A percentile compares a stretch with the other conserved stretches of the same genome.
Conservation (phyloP, 306 rosid species). For the barrel medic (Medicago truncatula) region MtrunA17r5.0-ANR NC_053044.1:6212501-6213000, state of each 20-base stretch:
- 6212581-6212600: too few species aligned
- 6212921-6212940: conserved; percentile 1
- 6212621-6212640: too few species aligned
- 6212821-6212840: neutral
- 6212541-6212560: too few species aligned
- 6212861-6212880: neutral
- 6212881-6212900: neutral
- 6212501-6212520: too few species aligned
- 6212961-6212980: neutral
- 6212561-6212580: too few species aligned
- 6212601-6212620: too few species aligned
- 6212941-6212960: conserved; percentile 27
- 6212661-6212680: too few species aligned
- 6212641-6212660: too few species aligned
- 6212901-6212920: neutral
- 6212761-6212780: neutral
- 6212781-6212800: neutral
- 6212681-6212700: too few species aligned
- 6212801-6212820: neutral
- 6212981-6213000: conserved; percentile 9
- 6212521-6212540: too few species aligned
- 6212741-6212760: neutral
- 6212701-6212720: too few species aligned
- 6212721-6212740: too few species aligned
- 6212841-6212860: neutral